Evolutionary conservation across 1,284 basidiomycete genomes (phyloP), one percentile per base, ranked within the genome.

Genomic region (Marasmius oreades): DNA sequence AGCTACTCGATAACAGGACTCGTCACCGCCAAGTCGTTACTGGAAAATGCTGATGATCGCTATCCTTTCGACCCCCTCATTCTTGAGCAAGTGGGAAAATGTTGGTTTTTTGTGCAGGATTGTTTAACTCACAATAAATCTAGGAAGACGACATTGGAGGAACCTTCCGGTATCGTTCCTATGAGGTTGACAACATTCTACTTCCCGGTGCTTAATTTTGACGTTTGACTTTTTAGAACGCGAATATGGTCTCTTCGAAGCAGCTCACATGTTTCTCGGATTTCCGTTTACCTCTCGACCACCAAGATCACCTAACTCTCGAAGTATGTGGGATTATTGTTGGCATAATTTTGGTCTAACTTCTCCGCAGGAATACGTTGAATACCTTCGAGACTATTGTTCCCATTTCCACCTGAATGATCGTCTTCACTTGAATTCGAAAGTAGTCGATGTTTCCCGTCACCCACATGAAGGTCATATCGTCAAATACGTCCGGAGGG

Each of bases 231-330:
- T 33, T 23, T 63, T 67, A 86, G 75, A 82, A 84, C 58, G 79
- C 82, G 31, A 77, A 71, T 28, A 69, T 84, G 26, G 82, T 84
- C 23, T 82, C 79, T 1, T 82, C 79, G 7, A 82, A 83, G 63
- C 85, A 86, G 64, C 71, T 87, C 47, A 87, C 85, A 1, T 76
- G 77, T 56, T 88, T 85, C 68, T 81, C 80, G 37, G 85, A 88
- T 67, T 86, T 83, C 64, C 77, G 84, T 5, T 64, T 81, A 28
- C 79, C 81, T 10, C 66, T 79, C 24, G 67, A 73, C 8, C 76
- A 82, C 58, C 70, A 76, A 1, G 85, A 87, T 66, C 84, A 88
- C 63, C 72, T 85, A 23, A 80, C 80, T 0, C 65, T 86, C n/a
- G 68, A 74, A 63, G 76, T 69, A 51, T n/a, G 55, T 52, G 16